A percentile compares a stretch with the other conserved stretches of the same genome.
Conservation (phyloP, 305 asterid species). For the Withania somnifera region DNA sequence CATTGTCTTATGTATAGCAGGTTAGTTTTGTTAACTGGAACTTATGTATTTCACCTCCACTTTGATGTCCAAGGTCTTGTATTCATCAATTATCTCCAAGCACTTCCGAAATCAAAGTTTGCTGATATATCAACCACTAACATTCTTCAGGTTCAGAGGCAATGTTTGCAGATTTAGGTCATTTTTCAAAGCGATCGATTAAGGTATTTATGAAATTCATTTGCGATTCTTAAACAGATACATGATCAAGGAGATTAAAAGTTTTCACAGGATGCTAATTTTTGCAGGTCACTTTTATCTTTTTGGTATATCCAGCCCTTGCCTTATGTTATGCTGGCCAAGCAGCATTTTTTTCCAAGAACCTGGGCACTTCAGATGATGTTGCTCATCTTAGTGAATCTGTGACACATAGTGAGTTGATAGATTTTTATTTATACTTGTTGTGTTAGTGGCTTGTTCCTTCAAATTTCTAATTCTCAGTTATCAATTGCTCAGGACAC, state of each 20-base stretch:
- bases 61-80: too few species aligned
- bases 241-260: neutral
- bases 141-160: constrained; percentile 65
- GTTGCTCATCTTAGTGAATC: constrained; percentile 73
- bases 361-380: constrained; percentile 27
- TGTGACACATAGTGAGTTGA: constrained; percentile 56
- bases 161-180: constrained; percentile 86
- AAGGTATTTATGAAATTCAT: constrained; percentile 35
- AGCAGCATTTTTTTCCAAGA: constrained; percentile 59
- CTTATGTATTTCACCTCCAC: neutral
- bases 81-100: neutral
- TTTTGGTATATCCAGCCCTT: constrained; percentile 76
- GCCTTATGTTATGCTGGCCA: constrained; percentile 82
- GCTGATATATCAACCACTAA: neutral
- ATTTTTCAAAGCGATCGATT: constrained; percentile 78
- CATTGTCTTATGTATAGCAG: constrained; percentile 71
- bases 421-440: neutral
- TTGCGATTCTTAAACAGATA: neutral
- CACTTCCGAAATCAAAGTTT: neutral
- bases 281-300: constrained; percentile 62
- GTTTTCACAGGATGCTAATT: neutral
- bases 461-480: constrained; percentile 6
- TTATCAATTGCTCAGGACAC: constrained; percentile 33
- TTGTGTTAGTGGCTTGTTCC: neutral
- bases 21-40: constrained; percentile 26